Evolutionary conservation across 2,329 filamentous ascomycete genomes (phyloP).

Genomic region (Mollisiaceae sp.): DNA sequence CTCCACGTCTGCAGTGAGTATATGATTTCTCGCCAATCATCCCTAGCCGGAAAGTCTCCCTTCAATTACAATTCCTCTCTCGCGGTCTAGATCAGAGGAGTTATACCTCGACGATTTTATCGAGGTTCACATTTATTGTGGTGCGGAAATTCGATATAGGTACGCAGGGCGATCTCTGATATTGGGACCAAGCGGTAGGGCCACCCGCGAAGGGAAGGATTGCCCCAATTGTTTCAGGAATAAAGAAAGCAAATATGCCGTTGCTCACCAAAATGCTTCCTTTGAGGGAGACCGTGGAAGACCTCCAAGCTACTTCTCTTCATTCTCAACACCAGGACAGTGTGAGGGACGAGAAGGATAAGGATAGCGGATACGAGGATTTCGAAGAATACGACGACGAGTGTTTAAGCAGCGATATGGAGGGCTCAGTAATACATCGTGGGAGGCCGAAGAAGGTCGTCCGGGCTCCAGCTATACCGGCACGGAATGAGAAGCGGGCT

Average conservation of each 20-base stretch:
- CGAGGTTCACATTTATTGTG: neutral
- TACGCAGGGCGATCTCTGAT: conserved; percentile 10
- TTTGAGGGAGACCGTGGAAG: conserved; percentile 26
- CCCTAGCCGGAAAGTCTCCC: conserved; percentile 1
- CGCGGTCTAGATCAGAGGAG: neutral
- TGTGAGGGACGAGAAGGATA: conserved; percentile 19
- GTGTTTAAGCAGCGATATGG: conserved; percentile 38
- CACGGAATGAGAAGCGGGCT: conserved; percentile 35
- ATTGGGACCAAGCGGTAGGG: conserved; percentile 11
- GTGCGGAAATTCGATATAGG: conserved; percentile 12
- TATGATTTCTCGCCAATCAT: conserved; percentile 19
- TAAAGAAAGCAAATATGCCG: conserved; percentile 30
- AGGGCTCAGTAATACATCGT: conserved; percentile 35
- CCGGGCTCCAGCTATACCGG: conserved; percentile 35
- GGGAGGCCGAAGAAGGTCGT: conserved; percentile 32
- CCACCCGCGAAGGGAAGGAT: neutral
- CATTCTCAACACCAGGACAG: conserved; percentile 7
- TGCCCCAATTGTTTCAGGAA: conserved; percentile 15
- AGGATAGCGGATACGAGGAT: conserved; percentile 28
- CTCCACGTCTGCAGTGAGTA: conserved; percentile 12
- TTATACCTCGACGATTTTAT: conserved; percentile 1
- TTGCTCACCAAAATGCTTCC: conserved; percentile 36
- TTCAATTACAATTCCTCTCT: conserved; percentile 19
- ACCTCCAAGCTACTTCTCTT: conserved; percentile 14
- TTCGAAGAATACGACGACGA: conserved; percentile 34